Conservation (phyloP, 129 eudicot genomes). For the Pulicaria dysenterica region DNA sequence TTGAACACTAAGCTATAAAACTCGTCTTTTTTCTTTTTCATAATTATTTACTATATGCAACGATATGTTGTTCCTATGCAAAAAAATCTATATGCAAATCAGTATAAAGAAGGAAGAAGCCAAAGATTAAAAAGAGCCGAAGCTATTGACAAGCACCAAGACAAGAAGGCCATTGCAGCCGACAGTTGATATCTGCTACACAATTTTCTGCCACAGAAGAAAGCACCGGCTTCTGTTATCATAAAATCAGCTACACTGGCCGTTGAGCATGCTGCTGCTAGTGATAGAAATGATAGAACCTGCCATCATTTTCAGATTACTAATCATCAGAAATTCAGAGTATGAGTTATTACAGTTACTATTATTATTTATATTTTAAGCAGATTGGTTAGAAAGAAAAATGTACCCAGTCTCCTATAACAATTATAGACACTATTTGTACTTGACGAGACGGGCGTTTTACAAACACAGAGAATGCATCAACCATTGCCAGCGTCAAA, state of each 20-base stretch:
- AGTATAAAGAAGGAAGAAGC: conserved; percentile 65
- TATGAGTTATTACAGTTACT: not conserved
- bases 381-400: not conserved
- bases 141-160: conserved; percentile 76
- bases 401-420: conserved; percentile 85
- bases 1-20: conserved; percentile 20
- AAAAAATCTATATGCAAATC: conserved; percentile 24
- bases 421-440: conserved; percentile 61
- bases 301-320: conserved; percentile 22
- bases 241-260: conserved; percentile 76
- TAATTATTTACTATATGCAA: conserved; percentile 25
- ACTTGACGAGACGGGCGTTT: conserved; percentile 76
- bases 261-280: conserved; percentile 96
- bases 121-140: conserved; percentile 90
- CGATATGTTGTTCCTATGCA: conserved; percentile 19
- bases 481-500: conserved; percentile 72
- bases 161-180: conserved; percentile 91
- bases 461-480: conserved; percentile 67
- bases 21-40: conserved; percentile 9
- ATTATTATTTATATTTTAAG: not conserved
- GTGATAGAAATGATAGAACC: conserved; percentile 78
- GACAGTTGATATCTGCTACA: conserved; percentile 86
- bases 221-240: conserved; percentile 50
- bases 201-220: conserved; percentile 50
- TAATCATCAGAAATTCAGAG: conserved; percentile 8